Evolutionary conservation across 2,329 filamentous ascomycete genomes (phyloP), one percentile per base, ranked within the genome.

Genomic region (Cytospora piceae): DNA sequence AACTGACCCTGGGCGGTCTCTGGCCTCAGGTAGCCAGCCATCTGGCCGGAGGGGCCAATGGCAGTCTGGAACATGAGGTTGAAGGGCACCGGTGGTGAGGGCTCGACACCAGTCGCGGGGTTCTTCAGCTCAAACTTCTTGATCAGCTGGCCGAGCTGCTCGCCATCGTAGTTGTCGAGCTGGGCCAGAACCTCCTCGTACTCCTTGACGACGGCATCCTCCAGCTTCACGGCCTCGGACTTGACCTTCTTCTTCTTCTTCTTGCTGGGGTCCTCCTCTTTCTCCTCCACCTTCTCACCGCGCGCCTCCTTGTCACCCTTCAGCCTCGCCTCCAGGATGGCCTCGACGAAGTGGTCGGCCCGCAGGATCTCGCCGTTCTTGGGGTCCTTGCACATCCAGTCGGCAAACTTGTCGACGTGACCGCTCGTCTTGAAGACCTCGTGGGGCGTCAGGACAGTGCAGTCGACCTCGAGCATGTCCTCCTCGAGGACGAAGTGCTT

Each of bases 381-480:
- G 69, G 94, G 93, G 78, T 99, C 95, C 80, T 96, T 97, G 88
- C 92, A 97, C 94, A 98, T 97, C 92, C 92, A 98, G 78, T 98
- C 94, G 79, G 93, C 91, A 75, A 98, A 98, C 80, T 96, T 96
- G 79, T 97, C 94, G 70, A 98, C 95, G 81, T 99, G 95, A 70
- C 95, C 95, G 77, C 88, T 92, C 62, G 94, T 97, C 85, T 98
- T 96, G 75, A 99, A 87, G 46, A 99, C 92, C 57, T 95, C 91
- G 74, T 95, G 88, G 39, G 95, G 95, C 51, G 95, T 99, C 75
- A 99, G 80, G 80, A 94, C 95, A 49, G 92, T 95, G 81, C 93
- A 96, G 81, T 97, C 94, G 70, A 97, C 88, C 81, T 96, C 93
- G 71, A 96, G 87, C 93, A 97, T 97, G 76, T 96, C 91, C 82